Evolutionary conservation across 805 yeast genomes (phyloP), one percentile per base, ranked within the genome.

Genomic region (Teunomyces pallodes): DNA sequence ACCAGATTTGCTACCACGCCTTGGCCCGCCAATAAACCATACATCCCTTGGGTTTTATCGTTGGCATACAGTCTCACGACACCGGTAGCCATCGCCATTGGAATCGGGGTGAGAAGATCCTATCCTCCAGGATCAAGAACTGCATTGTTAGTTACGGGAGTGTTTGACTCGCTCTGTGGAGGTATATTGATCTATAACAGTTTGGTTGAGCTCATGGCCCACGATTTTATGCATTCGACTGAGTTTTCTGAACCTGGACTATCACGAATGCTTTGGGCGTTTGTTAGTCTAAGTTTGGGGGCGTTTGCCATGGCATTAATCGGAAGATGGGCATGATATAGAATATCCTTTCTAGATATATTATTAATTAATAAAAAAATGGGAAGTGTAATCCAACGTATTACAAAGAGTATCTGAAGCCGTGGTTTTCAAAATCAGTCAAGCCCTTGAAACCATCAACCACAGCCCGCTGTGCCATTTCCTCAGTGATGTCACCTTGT

Each of bases 111-210:
- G 3, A 79, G 92, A 58, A 64, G 75, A 33, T 64, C 82, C 6
- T 86, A 82, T 60, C 74, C 78, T 38, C 82, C 87, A 38, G 80
- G 76, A 9, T 77, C 87, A 10, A 69, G 81, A 59, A 76, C 67
- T 0, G 80, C 87, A 2, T 70, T 84, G 46, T 79, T 86, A 48
- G 75, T 87, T 1, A 84, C 82, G 47, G 96, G 96, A 42, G 75
- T 80, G 3, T 83, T 86, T 55, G 94, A 88, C 60, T 73, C 92
- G 1, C 73, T 88, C 42, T 85, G 92, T 27, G 77, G 92, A 0
- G 96, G 96, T 42, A 83, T 88, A 48, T 71, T 88, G 56, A 70
- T 87, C 27, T 88, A 87, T 66, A 84, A 90, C 20, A 89, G 91
- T 48, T 62, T 87, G 39, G 87, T 87, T 9, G 95, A 87, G 63